Percentiles rank a stretch among this genome's conserved stretches.
phyloP scores from a whole-genome alignment of 2,329 filamentous ascomycete genomes.

The Bisporella sp. region DNA sequence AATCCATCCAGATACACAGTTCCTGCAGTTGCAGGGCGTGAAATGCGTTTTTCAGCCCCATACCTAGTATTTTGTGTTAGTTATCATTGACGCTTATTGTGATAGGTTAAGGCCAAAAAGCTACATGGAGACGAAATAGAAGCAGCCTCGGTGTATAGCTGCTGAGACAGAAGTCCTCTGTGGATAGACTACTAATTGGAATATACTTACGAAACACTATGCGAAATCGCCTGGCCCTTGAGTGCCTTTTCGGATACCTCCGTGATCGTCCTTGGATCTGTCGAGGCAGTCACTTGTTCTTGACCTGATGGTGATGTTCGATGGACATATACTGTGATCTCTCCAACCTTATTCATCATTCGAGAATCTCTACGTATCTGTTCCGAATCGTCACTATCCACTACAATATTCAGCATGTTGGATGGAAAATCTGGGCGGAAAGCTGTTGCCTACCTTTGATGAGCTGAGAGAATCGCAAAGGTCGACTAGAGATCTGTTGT shows the following conservation, averaged over 20 bases:
- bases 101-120: background rate
- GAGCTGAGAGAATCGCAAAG: slow-evolving; percentile 11
- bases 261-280: background rate
- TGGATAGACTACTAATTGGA: background rate
- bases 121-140: background rate
- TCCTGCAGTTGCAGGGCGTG: background rate
- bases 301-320: slow-evolving; percentile 1
- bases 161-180: too few relatives aligned
- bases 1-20: background rate
- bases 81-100: background rate
- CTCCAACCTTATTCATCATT: slow-evolving; percentile 6
- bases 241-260: slow-evolving; percentile 8
- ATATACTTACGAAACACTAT: slow-evolving; percentile 6
- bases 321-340: slow-evolving; percentile 12
- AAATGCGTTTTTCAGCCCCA: background rate
- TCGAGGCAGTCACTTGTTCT: background rate
- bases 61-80: background rate
- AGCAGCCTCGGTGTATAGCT: too few relatives aligned
- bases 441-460: slow-evolving; percentile 6
- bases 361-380: slow-evolving; percentile 13
- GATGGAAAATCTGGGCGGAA: background rate
- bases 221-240: slow-evolving; percentile 4
- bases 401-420: slow-evolving; percentile 4
- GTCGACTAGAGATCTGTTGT: background rate
- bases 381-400: slow-evolving; percentile 11